Base-by-base conservation (phyloP, 805 yeast genomes). In the Candida chilensis region DNA sequence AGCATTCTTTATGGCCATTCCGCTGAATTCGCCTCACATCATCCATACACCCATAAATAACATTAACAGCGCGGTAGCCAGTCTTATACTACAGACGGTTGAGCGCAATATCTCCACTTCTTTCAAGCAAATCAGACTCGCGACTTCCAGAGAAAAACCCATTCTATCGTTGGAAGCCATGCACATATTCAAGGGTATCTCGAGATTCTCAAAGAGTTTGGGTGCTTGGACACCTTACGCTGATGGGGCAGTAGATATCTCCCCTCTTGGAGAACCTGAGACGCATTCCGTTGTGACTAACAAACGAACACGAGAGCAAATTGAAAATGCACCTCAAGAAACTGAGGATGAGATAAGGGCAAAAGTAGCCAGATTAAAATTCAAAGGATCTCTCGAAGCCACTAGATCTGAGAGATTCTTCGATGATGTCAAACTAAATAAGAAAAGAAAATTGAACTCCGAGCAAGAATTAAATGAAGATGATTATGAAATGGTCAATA, bases 171-270 rank as follows among this genome's bases (percentile, higher is more conserved):
- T 80, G 22, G 71, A 71, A 24, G 58, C 79, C 1, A 69, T 75
- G 58, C 74, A 68, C 37, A 57, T 76, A 2, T 43, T 77, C 10
- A 64, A 71, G 33, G 87, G 88, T 3, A 66, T 64, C 15, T 74
- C 87, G 1, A 54, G 88, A 31, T 71, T 70, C 40, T 64, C 78
- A 1, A 57, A 68, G 17, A 64, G 87, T 7, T 44, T 78, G 32
- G 94, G 90, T 0, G 62, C 72, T 5, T 84, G 94, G 94, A 47
- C 71, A 0, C 70, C 78, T 0, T 84, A 81, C 48, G 90, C 94
- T 0, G 74, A 76, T 39, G 75, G 74, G 0, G 54, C 61, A 1
- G 71, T 75, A 5, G 94, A 84, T 48, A 60, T 68, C 3, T 67
- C 77, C 1, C 88, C 94, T 0, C 55, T 82, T 21, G 71, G 65